Base-by-base conservation (phyloP, 164 flowering plant species). In the Magnolia officinalis region DNA sequence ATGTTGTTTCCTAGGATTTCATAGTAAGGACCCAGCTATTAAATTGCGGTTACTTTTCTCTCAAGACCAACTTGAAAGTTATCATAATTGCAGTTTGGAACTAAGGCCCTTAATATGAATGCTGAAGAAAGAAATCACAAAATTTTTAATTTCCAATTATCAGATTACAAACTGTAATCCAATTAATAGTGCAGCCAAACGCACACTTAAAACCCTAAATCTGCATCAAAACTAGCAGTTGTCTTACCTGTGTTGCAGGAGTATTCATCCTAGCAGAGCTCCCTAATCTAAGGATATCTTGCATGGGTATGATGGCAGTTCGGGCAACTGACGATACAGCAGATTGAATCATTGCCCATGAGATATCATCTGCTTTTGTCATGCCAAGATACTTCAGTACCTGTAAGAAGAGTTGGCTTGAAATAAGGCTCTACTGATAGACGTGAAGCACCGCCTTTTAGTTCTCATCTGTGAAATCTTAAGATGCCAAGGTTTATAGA, bases 231-330 rank as follows among this genome's bases (percentile, higher is more conserved):
- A 70, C 55, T 19, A 18, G 13, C 24, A 78, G 19, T 55, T 71
- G 63, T 61, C 82, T 67, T 80, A 94, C 99, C 97, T 89, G 91
- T 66, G 97, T 96, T 59, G 97, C 97, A 45, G 99, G 99, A 84
- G 83, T 87, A 75, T 96, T 96, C 99, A 96, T 96, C 85, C 99
- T 90, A 14, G 97, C 92, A 78, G 95, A 87, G 84, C 79, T 91
- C 26, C 91, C 97, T 23, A 96, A 82, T 63, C 92, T 83, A 74
- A 96, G 91, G 78, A 96, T 80, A 79, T 96, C 99, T 85, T 96
- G 99, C 94, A 94, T 89, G 5, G 99, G 94, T 76, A 94, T 82
- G 31, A 96, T 80, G 64, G 94, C 83, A 65, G 95, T 94, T 81
- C 78, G 85, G 31, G 99, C 96, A 63, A 96, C 94, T 8, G 99